Evolutionary conservation across 208 protist genomes (phyloP), one percentile per base, ranked within the genome.

Genomic region (Phytomonas serpens): DNA sequence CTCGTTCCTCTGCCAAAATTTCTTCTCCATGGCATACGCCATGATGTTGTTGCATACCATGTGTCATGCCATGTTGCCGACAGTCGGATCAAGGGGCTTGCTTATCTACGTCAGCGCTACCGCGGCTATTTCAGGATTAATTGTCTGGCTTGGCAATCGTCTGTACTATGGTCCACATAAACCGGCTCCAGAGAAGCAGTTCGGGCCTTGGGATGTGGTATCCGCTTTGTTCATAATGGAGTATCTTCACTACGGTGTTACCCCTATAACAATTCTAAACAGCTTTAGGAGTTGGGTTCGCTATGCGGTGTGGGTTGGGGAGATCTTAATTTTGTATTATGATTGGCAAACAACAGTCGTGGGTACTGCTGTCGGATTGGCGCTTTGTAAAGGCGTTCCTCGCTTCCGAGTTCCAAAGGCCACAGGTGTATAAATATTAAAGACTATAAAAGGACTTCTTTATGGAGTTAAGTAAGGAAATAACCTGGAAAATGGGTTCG

Each of bases 1-100:
- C 80, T 89, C 83, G 9, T 85, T 95, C 73, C 66, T 97, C 61
- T 95, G 84, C 47, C 92, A 94, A 71, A 94, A 97, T 74, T 97
- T 97, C 80, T 81, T 95, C 30, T 87, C 86, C 77, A 93, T 94
- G 88, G 79, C 92, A 5, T 94, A 82, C 69, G 86, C 87, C 7
- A 97, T 97, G 92, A 90, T 97, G 75, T 78, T 97, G 70, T 77
- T 97, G 40, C 92, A 97, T 78, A 87, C 83, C 38, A 80, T 94
- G 78, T 88, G 87, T 64, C 85, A 94, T 78, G 78, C 83, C 16
- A 73, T 97, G 63, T 69, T 92, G 61, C 84, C 88, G 30, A 86
- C 82, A 2, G 68, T 94, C 38, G 92, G 92, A 64, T 88, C 83
- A 9, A 77, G 78, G 32, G 81, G 80, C 3, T 77, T 94, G 38